These are phyloP conservation scores for Globisporangium takayamanum DNA, from an alignment of 352 stramenopile genomes.

Conservation along the genomic window DNA sequence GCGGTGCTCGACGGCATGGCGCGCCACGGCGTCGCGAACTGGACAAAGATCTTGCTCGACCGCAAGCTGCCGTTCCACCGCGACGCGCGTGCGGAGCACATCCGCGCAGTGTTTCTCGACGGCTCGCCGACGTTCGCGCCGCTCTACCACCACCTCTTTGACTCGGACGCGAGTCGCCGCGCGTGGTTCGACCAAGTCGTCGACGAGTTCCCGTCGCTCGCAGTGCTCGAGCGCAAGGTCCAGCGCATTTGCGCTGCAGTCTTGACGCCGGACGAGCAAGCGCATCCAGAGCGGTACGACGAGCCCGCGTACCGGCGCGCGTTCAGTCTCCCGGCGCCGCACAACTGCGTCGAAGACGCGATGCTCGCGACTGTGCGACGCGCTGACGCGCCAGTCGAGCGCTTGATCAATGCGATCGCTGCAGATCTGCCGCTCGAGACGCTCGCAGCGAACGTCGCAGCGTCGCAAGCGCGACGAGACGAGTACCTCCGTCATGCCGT, in stretches of 20 bases:
- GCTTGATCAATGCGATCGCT: not conserved
- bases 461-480: slow-evolving; percentile 33
- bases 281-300: slow-evolving; percentile 24
- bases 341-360: slow-evolving; percentile 52
- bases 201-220: slow-evolving; percentile 71
- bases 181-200: slow-evolving; percentile 56
- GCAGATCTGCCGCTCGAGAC: slow-evolving; percentile 8
- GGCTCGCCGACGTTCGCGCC: slow-evolving; percentile 43
- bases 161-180: slow-evolving; percentile 34
- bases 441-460: slow-evolving; percentile 21
- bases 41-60: slow-evolving; percentile 64
- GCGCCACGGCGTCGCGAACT: slow-evolving; percentile 62
- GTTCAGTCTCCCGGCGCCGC: slow-evolving; percentile 52
- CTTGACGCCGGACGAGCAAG: slow-evolving; percentile 10
- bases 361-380: slow-evolving; percentile 30
- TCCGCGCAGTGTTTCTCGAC: slow-evolving; percentile 67
- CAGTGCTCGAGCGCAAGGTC: slow-evolving; percentile 67
- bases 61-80: slow-evolving; percentile 71
- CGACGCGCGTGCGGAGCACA: slow-evolving; percentile 57
- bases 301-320: slow-evolving; percentile 49
- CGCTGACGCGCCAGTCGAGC: slow-evolving; percentile 25
- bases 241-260: slow-evolving; percentile 49
- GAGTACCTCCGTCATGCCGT: slow-evolving; percentile 36
- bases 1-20: slow-evolving; percentile 78
- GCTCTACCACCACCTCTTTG: slow-evolving; percentile 59